A percentile compares a stretch with the other conserved stretches of the same genome.
phyloP scores from a whole-genome alignment of 2,329 filamentous ascomycete genomes.

The Diaporthe citri region DNA sequence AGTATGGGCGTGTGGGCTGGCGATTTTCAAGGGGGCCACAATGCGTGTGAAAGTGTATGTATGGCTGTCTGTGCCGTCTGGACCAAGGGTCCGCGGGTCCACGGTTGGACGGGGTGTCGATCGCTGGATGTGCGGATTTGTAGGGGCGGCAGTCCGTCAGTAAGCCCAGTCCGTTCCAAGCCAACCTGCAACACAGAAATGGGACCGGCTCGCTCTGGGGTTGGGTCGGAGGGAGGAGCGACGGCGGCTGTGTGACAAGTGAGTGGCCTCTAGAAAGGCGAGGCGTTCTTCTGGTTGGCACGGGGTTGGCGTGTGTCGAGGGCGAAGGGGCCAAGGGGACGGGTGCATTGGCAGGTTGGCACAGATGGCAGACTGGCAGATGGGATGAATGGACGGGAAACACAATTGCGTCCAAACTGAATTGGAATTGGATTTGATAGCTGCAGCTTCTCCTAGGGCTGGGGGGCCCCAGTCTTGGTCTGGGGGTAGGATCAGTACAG shows the following conservation, averaged over 20 bases:
- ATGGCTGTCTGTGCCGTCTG: not conserved
- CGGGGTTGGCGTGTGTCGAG: conserved; percentile 16
- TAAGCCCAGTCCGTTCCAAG: not conserved
- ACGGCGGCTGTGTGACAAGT: conserved; percentile 5
- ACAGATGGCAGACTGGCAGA: not conserved
- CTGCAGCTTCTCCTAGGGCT: conserved; percentile 1
- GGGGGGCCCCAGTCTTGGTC: conserved; percentile 3
- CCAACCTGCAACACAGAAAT: conserved; percentile 4
- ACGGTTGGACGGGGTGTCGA: conserved; percentile 23
- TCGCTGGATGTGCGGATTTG: conserved; percentile 15
- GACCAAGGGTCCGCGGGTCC: not conserved
- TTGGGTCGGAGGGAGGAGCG: not conserved
- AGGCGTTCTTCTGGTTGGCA: not conserved
- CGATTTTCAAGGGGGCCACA: not conserved
- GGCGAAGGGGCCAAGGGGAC: not conserved
- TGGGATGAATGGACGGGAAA: conserved; percentile 1
- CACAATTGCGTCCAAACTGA: conserved; percentile 1
- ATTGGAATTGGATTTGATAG: conserved; percentile 22
- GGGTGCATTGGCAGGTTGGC: not conserved
- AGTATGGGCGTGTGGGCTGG: not conserved
- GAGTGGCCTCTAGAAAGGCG: conserved; percentile 16
- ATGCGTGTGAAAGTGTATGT: not conserved
- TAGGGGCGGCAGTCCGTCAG: conserved; percentile 1
- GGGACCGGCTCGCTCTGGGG: not conserved
- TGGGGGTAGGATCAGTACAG: conserved; percentile 5